phyloP scores from a whole-genome alignment of 1,284 basidiomycete species.

The Microbotryomycetes sp. region DNA sequence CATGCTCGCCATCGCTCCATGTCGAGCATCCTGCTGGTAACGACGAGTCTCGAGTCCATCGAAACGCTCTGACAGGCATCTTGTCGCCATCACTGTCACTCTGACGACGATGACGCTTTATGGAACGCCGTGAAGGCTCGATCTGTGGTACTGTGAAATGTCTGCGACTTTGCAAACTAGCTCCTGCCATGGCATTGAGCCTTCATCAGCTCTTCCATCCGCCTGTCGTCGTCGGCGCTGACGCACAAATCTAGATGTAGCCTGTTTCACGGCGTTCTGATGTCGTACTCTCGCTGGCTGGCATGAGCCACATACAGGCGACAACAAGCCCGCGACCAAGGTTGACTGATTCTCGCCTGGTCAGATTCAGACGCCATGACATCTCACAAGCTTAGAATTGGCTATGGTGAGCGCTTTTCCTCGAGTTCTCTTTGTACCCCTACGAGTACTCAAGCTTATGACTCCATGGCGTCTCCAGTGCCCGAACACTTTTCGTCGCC shows the following conservation, averaged over 20 bases:
- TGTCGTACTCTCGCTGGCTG: slow-evolving; percentile 7
- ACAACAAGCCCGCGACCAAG: no score
- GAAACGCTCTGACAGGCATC: no score
- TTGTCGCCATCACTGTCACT: no score
- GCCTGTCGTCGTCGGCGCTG: background rate
- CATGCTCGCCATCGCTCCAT: no score
- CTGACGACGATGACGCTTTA: slow-evolving; percentile 1
- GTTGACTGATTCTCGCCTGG: background rate
- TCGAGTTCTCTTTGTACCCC: background rate
- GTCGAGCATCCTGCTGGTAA: no score
- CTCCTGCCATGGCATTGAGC: no score
- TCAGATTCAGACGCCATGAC: background rate
- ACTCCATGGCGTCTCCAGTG: slow-evolving; percentile 45
- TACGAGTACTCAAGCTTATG: background rate
- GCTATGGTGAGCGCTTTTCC: slow-evolving; percentile 6
- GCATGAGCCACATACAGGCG: no score
- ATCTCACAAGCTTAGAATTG: slow-evolving; percentile 17
- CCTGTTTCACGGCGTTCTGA: no score
- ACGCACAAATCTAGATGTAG: background rate
- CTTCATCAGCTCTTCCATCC: background rate
- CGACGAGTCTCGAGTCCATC: no score
- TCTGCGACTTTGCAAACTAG: background rate
- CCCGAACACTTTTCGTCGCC: slow-evolving; percentile 88
- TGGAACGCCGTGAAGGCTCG: background rate
- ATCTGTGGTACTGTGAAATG: background rate